Conservation (phyloP, 306 rosid species). For the Vachellia pachyceras region DNA sequence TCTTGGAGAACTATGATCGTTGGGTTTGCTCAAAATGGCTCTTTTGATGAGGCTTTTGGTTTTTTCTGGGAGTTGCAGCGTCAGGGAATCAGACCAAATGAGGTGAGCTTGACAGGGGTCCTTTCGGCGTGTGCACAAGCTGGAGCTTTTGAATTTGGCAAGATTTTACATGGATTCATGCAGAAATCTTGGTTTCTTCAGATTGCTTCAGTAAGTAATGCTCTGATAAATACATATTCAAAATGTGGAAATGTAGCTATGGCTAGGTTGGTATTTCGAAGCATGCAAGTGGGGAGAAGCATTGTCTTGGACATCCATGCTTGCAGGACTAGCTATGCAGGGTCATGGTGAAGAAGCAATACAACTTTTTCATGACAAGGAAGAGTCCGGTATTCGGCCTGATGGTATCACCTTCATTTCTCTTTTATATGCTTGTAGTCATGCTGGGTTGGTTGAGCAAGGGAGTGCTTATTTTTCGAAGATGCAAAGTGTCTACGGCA, state of each 20-base stretch:
- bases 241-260: conserved; percentile 70
- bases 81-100: conserved; percentile 64
- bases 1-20: conserved; percentile 93
- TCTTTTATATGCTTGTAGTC: conserved; percentile 81
- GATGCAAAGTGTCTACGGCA: conserved; percentile 61
- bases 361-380: conserved; percentile 66
- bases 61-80: conserved; percentile 66
- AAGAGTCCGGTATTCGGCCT: conserved; percentile 58
- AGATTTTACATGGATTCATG: conserved; percentile 64
- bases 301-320: conserved; percentile 80
- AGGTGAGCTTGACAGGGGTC: conserved; percentile 81
- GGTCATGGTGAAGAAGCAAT: conserved; percentile 82
- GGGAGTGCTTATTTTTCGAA: conserved; percentile 63
- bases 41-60: conserved; percentile 69
- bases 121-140: conserved; percentile 85
- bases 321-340: conserved; percentile 83
- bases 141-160: conserved; percentile 83
- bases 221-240: conserved; percentile 73
- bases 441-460: conserved; percentile 71
- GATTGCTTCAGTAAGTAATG: conserved; percentile 73
- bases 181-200: conserved; percentile 73
- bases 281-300: conserved; percentile 55
- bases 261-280: conserved; percentile 70
- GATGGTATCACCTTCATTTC: conserved; percentile 82
- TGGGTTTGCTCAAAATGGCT: conserved; percentile 74